Percentiles rank a stretch among this genome's conserved stretches.
Conservation (phyloP, 2,329 filamentous ascomycete genomes). For the Fusarium nanum region DNA sequence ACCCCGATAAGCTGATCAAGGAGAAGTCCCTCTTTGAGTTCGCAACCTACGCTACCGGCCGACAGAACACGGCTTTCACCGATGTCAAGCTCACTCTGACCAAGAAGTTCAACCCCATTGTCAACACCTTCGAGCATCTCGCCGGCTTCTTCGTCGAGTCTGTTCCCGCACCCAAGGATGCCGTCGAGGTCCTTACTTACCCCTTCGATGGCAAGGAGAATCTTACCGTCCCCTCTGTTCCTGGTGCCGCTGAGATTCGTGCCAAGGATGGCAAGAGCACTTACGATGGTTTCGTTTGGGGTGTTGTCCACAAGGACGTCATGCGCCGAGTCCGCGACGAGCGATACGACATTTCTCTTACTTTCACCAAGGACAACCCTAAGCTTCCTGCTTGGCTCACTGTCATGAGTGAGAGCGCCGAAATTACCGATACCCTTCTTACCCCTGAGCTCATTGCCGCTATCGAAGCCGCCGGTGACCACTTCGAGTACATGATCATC, state of each 20-base stretch:
- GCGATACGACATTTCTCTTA: conserved; percentile 93
- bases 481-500: conserved; percentile 86
- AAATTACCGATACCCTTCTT: conserved; percentile 88
- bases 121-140: conserved; percentile 70
- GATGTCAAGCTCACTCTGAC: conserved; percentile 84
- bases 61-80: conserved; percentile 91
- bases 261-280: conserved; percentile 71
- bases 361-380: conserved; percentile 89
- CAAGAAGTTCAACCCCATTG: conserved; percentile 87
- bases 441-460: conserved; percentile 89
- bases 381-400: conserved; percentile 92
- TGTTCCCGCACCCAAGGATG: conserved; percentile 75
- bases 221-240: conserved; percentile 75
- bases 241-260: conserved; percentile 66
- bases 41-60: conserved; percentile 86
- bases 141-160: conserved; percentile 85
- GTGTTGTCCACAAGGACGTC: conserved; percentile 91
- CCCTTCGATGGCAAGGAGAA: conserved; percentile 93
- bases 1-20: conserved; percentile 69
- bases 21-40: conserved; percentile 92
- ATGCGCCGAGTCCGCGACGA: conserved; percentile 93
- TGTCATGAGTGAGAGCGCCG: conserved; percentile 96
- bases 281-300: conserved; percentile 95
- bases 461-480: conserved; percentile 79
- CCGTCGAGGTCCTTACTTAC: conserved; percentile 81